A percentile compares a stretch with the other conserved stretches of the same genome.
These are phyloP conservation scores for Marasmius oreades DNA, from an alignment of 1,284 basidiomycete species.

Conservation along the genomic window DNA sequence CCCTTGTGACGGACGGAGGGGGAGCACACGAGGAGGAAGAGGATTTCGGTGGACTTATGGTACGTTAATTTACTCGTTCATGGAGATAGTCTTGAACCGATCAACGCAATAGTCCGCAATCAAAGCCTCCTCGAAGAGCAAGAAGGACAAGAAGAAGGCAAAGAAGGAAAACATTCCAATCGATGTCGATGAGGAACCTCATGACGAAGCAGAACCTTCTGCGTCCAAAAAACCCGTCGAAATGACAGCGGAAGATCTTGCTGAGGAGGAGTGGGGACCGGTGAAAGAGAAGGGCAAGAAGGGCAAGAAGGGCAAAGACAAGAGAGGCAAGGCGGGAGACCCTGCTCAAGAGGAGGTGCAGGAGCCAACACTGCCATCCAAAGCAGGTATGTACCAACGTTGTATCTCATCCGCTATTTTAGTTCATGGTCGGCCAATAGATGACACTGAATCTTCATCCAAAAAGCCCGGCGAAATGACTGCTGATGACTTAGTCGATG, in stretches of 20 bases:
- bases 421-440: slow-evolving; percentile 9
- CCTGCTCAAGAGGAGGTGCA: slow-evolving; percentile 39
- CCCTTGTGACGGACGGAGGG: slow-evolving; percentile 45
- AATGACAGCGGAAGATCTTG: slow-evolving; percentile 61
- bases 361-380: slow-evolving; percentile 11
- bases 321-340: slow-evolving; percentile 47
- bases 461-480: slow-evolving; percentile 16
- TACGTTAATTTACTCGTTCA: slow-evolving; percentile 32
- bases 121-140: slow-evolving; percentile 54
- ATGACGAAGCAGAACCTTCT: slow-evolving; percentile 16
- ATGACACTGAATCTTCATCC: not conserved
- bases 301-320: slow-evolving; percentile 55
- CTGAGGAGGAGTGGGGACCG: slow-evolving; percentile 67
- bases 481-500: slow-evolving; percentile 29
- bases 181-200: slow-evolving; percentile 25
- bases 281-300: slow-evolving; percentile 55
- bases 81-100: slow-evolving; percentile 5
- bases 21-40: slow-evolving; percentile 64
- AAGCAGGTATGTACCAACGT: slow-evolving; percentile 15
- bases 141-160: slow-evolving; percentile 67
- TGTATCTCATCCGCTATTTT: slow-evolving; percentile 2
- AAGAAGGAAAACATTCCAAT: slow-evolving; percentile 37
- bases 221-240: slow-evolving; percentile 39
- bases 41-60: slow-evolving; percentile 84
- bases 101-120: slow-evolving; percentile 44